These are phyloP conservation scores for Hypoxylon sp. DNA, from an alignment of 2,329 filamentous ascomycete species.

Conservation along the genomic window DNA sequence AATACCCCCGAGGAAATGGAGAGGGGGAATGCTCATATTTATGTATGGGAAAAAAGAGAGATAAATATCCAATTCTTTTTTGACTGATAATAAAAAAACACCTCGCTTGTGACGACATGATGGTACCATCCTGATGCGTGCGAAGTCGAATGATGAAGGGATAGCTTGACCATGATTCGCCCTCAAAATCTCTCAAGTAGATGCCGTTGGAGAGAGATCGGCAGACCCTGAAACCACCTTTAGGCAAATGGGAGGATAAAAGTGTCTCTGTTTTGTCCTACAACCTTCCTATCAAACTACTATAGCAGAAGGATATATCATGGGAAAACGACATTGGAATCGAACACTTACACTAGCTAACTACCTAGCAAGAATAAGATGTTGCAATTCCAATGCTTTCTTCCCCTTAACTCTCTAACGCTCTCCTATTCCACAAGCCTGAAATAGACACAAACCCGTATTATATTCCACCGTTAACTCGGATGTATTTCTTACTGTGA, in stretches of 20 bases:
- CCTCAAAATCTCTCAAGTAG: conserved; percentile 28
- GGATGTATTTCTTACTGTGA: conserved; percentile 4
- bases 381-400: too few species aligned
- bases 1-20: conserved; percentile 18
- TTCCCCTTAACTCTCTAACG: too few species aligned
- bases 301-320: too few species aligned
- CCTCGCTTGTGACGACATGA: conserved; percentile 33
- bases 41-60: conserved; percentile 13
- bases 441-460: too few species aligned
- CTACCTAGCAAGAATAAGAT: too few species aligned
- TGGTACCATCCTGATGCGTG: conserved; percentile 32
- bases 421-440: too few species aligned
- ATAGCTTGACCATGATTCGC: conserved; percentile 31
- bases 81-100: conserved; percentile 8
- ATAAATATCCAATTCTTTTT: conserved; percentile 7
- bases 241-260: conserved; percentile 30
- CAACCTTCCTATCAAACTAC: background rate
- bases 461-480: background rate
- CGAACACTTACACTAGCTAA: too few species aligned
- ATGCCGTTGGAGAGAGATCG: conserved; percentile 31
- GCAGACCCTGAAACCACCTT: conserved; percentile 30
- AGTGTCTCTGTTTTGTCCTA: background rate
- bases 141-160: conserved; percentile 29
- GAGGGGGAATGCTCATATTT: conserved; percentile 26
- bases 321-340: too few species aligned